Base-by-base conservation (phyloP, 805 yeast species). In the Nakazawaea pomicola region DNA sequence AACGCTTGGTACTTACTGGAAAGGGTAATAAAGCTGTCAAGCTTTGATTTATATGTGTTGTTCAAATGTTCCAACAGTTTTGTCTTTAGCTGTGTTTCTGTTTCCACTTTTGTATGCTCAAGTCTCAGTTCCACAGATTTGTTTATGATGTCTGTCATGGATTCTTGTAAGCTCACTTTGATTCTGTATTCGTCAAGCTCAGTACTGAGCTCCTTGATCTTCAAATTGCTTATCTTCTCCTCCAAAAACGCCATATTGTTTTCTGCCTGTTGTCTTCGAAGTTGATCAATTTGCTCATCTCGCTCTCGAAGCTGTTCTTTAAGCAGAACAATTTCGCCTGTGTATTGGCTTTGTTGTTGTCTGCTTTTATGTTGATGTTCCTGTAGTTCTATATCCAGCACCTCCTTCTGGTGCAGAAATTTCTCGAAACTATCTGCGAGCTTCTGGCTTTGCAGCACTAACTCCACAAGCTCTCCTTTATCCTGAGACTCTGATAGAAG, bases 1-100 rank as follows among this genome's bases (percentile, higher is more conserved):
- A 42, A 37, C 15, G 25, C 38, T 15, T 41, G 38, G 17, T 27
- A 41, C 17, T 21, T 41, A 4, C 21, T 20, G 9, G 38, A 29
- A 24, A 40, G 36, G 10, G 25, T 16, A 9, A 34, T 34, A 8
- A 40, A 34, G 21, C 29, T 12, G 4, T 29, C 36, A 10, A 39
- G 19, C 23, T 21, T 33, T 6, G 19, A 4, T 3, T 28, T 20
- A 21, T 33, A 39, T n/a, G 34, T 17, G 6, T 16, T 11, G 4
- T 25, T 19, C 3, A 36, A 15, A 14, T 39, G 29, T 10, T 15
- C 11, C 5, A 39, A 15, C 38, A 33, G 33, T 14, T 33, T 25
- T 15, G 17, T 15, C 20, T 41, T 41, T 15, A 28, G 17, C 14
- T 41, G 25, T 15, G 25, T 8, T n/a, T 41, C 36, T 9, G 23